Evolutionary conservation across 1,284 basidiomycete genomes (phyloP), one percentile per base, ranked within the genome.

Genomic region (Paramarasmius palmivorus): DNA sequence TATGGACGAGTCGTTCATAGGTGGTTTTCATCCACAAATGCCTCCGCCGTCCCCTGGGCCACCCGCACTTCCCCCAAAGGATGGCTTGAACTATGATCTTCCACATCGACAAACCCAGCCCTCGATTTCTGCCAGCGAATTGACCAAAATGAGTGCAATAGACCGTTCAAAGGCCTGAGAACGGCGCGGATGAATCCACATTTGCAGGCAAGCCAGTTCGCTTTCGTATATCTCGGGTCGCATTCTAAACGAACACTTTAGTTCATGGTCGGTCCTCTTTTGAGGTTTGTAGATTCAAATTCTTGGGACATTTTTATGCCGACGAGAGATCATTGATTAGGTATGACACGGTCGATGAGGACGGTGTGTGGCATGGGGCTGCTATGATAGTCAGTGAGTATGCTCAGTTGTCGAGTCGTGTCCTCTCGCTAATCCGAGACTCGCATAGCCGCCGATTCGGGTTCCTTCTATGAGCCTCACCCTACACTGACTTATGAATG

Each of bases 341-440:
- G 57, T 98, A 96, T 69, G 95, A 98, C 68, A 97, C 93, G 0
- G 84, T 93, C 23, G 86, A 91, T 57, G 74, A 83, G 53, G 70
- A 83, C 39, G 84, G 84, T 14, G 71, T 93, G 26, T 98, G 93
- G 91, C 82, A 88, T 61, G 95, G 94, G 19, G 90, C 89, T 9
- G 91, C 84, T n/a, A 71, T 95, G 68, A 80, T 95, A 50, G 90
- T 94, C 57, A 91, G 90, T 88, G 57, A 72, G 86, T 83, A 50
- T 41, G 50, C n/a, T 14, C 19, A 61, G 39, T 42, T 49, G 12
- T 12, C 52, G 20, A 56, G 20, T 48, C 12, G 37, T 29, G 34
- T 49, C 17, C 15, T 34, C 25, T 37, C 45, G 46, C 20, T 52
- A 35, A 37, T 49, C 12, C 15, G 23, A 53, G 37, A 20, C 29